Conservation (phyloP, 129 eudicot species). For the Artemisia tridentata region DNA sequence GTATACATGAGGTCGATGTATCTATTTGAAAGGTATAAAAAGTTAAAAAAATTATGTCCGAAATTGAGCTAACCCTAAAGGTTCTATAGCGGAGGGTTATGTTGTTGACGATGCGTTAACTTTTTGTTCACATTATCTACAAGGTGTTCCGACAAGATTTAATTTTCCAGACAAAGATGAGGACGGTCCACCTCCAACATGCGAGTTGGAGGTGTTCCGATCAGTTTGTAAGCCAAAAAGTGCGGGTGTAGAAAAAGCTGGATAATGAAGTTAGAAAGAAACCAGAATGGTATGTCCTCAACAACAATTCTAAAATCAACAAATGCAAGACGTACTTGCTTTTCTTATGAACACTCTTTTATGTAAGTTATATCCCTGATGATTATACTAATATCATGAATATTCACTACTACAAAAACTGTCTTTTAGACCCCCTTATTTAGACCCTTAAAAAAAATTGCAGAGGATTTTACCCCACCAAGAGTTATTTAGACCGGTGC, state of each 20-base stretch:
- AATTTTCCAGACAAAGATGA: too few species aligned
- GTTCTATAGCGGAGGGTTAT: background rate
- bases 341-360: background rate
- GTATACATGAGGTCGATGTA: background rate
- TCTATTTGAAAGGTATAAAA: background rate
- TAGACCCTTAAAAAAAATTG: too few species aligned
- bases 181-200: too few species aligned
- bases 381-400: background rate
- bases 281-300: background rate
- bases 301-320: background rate
- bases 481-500: too few species aligned
- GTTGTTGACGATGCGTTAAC: too few species aligned
- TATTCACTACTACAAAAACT: too few species aligned
- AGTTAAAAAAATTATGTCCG: background rate
- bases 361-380: background rate
- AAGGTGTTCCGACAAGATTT: too few species aligned
- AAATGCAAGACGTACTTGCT: background rate
- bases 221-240: too few species aligned
- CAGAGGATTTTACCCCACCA: too few species aligned
- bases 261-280: background rate
- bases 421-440: too few species aligned
- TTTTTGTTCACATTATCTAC: too few species aligned
- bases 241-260: background rate
- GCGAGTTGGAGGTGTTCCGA: too few species aligned
- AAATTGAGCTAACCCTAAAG: background rate